These are phyloP conservation scores for Cystobasidium slooffiae DNA, from an alignment of 1,284 basidiomycete genomes.

Conservation along the genomic window DNA sequence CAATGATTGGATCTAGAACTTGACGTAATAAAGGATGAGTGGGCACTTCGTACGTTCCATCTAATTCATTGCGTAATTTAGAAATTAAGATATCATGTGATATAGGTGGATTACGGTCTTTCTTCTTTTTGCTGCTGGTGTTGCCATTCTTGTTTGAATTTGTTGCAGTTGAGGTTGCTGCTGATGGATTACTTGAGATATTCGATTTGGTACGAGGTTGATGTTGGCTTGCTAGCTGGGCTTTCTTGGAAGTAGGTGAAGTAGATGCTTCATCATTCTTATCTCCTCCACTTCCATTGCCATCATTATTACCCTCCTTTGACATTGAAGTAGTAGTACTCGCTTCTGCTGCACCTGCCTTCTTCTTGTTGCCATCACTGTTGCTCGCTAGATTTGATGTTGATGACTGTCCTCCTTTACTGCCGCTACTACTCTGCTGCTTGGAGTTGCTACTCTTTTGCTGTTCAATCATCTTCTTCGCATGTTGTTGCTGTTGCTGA, in stretches of 20 bases:
- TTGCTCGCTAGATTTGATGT: no score
- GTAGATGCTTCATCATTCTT: not conserved
- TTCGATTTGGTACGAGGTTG: slow-evolving; percentile 1
- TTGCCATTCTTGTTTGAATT: not conserved
- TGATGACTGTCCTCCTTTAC: no score
- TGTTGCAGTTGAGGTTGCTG: not conserved
- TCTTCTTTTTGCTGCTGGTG: slow-evolving; percentile 1
- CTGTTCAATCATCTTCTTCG: no score
- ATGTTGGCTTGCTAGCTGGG: not conserved
- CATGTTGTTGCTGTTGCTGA: no score
- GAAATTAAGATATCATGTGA: slow-evolving; percentile 8
- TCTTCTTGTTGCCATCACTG: not conserved
- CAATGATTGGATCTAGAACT: slow-evolving; percentile 86
- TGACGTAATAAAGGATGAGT: slow-evolving; percentile 82
- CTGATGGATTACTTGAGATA: not conserved
- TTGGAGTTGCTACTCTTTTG: no score
- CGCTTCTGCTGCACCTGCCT: not conserved
- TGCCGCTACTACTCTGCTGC: no score
- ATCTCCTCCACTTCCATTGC: not conserved
- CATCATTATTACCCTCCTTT: not conserved
- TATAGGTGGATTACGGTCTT: slow-evolving; percentile 10
- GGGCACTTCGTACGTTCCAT: slow-evolving; percentile 34
- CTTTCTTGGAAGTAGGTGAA: not conserved
- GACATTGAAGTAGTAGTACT: not conserved
- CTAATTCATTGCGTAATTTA: slow-evolving; percentile 15